Evolutionary conservation across 768 basidiomycete species (phyloP).

Genomic region (Suillus alpinus): DNA sequence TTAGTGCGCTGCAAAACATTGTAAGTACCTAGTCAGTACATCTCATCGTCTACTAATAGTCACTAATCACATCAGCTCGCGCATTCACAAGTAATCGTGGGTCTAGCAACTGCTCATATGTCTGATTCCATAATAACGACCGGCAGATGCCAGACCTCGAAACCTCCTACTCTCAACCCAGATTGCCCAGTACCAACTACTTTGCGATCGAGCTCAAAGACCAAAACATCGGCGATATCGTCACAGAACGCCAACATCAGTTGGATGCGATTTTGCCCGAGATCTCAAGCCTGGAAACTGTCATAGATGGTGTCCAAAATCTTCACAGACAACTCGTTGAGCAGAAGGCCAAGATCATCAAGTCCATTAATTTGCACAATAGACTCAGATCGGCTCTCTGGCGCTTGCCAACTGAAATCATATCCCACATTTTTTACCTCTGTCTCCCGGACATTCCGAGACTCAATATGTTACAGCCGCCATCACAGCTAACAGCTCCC

Average conservation of each 20-base stretch:
- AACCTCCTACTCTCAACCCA: slow-evolving; percentile 14
- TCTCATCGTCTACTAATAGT: not conserved
- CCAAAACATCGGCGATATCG: slow-evolving; percentile 14
- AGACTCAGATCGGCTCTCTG: slow-evolving; percentile 31
- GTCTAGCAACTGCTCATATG: not conserved
- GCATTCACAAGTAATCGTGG: not conserved
- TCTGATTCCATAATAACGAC: not conserved
- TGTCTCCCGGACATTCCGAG: slow-evolving; percentile 26
- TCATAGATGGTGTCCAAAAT: slow-evolving; percentile 12
- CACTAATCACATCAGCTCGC: not conserved
- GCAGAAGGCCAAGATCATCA: slow-evolving; percentile 11
- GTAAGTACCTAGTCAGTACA: not conserved
- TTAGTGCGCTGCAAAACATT: not conserved
- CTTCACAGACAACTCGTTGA: slow-evolving; percentile 14
- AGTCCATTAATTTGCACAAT: slow-evolving; percentile 19
- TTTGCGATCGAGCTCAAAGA: slow-evolving; percentile 14
- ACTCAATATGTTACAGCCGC: no score
- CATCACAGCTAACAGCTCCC: slow-evolving; percentile 25
- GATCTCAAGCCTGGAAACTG: slow-evolving; percentile 9
- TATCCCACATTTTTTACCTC: slow-evolving; percentile 44
- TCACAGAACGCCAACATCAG: slow-evolving; percentile 15
- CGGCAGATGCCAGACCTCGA: slow-evolving; percentile 14
- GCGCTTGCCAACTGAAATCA: slow-evolving; percentile 43
- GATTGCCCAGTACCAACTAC: slow-evolving; percentile 12
- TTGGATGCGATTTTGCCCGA: slow-evolving; percentile 14